Evolutionary conservation across 306 rosid genomes (phyloP).

Genomic region (Senna siamea): DNA sequence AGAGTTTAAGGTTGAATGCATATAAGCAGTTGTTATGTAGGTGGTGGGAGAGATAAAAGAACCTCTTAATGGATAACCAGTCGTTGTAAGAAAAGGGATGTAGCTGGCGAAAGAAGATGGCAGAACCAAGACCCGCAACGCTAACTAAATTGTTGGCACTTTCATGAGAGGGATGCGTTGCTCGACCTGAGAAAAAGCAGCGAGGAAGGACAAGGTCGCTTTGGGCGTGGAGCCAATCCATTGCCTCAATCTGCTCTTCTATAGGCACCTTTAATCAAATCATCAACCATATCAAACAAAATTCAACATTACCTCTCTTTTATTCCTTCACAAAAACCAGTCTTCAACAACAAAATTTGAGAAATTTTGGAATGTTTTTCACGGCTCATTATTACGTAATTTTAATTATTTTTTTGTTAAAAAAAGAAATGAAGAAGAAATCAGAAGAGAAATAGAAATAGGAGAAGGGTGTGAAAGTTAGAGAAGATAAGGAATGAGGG

Average conservation of each 20-base stretch:
- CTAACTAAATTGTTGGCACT: slow-evolving; percentile 51
- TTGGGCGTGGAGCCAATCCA: slow-evolving; percentile 88
- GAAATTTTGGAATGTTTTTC: no score
- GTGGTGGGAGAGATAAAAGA: not conserved
- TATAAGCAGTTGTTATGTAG: not conserved
- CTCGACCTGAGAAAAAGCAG: slow-evolving; percentile 73
- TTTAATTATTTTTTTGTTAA: no score
- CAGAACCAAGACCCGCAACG: slow-evolving; percentile 88
- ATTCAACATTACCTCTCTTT: not conserved
- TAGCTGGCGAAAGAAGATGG: slow-evolving; percentile 67
- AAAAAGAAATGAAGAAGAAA: no score
- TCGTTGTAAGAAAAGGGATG: slow-evolving; percentile 67
- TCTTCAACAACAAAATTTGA: no score
- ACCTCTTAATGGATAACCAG: slow-evolving; percentile 87
- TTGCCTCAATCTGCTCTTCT: slow-evolving; percentile 72
- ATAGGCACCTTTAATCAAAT: slow-evolving; percentile 69
- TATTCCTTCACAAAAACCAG: no score
- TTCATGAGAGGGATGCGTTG: slow-evolving; percentile 23
- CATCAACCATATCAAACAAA: not conserved
- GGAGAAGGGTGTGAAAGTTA: no score
- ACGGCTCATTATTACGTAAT: not conserved
- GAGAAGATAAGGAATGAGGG: not conserved
- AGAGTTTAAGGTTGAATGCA: not conserved
- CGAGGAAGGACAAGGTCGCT: slow-evolving; percentile 67
- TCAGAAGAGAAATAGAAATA: no score